Conservation (phyloP, 163 green algal genomes). For the Scenedesmus sp. region DNA sequence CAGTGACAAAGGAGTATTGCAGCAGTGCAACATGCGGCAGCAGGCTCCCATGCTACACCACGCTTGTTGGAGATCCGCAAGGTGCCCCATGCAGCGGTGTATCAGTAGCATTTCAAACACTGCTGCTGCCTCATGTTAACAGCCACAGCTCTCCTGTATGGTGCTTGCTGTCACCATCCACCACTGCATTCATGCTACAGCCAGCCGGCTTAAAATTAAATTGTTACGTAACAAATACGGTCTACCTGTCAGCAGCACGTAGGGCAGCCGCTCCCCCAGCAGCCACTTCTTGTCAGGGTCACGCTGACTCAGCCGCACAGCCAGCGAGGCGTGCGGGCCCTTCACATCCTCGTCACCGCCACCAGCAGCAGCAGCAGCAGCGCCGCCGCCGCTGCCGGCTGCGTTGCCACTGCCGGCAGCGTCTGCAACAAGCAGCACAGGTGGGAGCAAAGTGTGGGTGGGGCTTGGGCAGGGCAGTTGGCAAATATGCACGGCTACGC, state of each 20-base stretch:
- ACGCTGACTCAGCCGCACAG: slow-evolving; percentile 75
- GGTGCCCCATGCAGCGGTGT: no score
- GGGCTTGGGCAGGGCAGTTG: no score
- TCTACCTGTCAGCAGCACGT: slow-evolving; percentile 80
- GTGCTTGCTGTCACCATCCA: neutral
- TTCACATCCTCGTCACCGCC: slow-evolving; percentile 75
- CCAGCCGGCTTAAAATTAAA: neutral
- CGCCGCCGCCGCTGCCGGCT: slow-evolving; percentile 15
- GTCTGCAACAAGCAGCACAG: slow-evolving; percentile 5
- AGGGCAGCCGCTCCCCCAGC: slow-evolving; percentile 87
- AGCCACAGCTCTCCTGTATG: neutral
- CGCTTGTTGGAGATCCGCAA: no score
- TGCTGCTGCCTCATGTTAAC: no score
- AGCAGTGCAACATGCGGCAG: no score
- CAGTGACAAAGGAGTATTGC: no score
- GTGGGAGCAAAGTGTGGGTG: neutral
- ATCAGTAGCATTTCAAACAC: no score
- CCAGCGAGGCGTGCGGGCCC: slow-evolving; percentile 84
- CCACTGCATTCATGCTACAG: neutral
- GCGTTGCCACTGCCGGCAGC: neutral
- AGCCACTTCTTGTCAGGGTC: slow-evolving; percentile 83
- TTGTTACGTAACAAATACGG: neutral
- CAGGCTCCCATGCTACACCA: neutral
- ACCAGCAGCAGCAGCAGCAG: slow-evolving; percentile 12
- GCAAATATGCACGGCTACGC: no score